Conservation (phyloP, 2,329 filamentous ascomycete genomes). For the Thielaviopsis populi region DNA sequence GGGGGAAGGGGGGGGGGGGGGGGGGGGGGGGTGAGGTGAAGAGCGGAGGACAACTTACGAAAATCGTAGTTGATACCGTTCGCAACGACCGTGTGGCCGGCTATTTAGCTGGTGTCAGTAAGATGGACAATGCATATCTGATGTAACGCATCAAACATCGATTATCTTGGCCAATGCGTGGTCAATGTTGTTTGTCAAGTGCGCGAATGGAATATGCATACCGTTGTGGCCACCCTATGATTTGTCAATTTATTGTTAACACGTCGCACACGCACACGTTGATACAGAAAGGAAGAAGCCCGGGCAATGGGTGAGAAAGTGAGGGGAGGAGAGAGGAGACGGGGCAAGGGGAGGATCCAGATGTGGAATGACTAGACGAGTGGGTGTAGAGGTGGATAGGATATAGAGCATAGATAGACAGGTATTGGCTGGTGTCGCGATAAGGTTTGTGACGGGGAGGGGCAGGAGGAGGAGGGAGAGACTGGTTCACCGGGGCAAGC, state of each 20-base stretch:
- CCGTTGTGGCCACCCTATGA: constrained; percentile 16
- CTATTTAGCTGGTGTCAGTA: constrained; percentile 17
- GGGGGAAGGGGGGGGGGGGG: too few species aligned
- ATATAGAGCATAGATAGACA: too few species aligned
- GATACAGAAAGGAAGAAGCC: not conserved
- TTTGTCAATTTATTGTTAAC: not conserved
- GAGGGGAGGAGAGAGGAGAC: not conserved
- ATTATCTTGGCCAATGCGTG: not conserved
- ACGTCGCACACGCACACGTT: too few species aligned
- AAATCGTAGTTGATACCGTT: constrained; percentile 19
- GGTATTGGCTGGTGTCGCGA: not conserved
- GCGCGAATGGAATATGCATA: constrained; percentile 1
- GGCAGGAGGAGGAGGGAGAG: not conserved
- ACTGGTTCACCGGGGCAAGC: not conserved
- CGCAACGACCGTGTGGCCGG: constrained; percentile 17
- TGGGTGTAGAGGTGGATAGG: not conserved
- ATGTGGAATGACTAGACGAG: not conserved
- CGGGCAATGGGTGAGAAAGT: not conserved
- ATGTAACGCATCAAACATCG: not conserved
- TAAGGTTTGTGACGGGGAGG: not conserved
- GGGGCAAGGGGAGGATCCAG: not conserved
- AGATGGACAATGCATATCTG: not conserved
- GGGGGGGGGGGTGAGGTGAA: not conserved
- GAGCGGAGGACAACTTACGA: constrained; percentile 34
- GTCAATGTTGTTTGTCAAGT: not conserved